phyloP scores from a whole-genome alignment of 1,284 basidiomycete species.

The Apiotrichum sp. region DNA sequence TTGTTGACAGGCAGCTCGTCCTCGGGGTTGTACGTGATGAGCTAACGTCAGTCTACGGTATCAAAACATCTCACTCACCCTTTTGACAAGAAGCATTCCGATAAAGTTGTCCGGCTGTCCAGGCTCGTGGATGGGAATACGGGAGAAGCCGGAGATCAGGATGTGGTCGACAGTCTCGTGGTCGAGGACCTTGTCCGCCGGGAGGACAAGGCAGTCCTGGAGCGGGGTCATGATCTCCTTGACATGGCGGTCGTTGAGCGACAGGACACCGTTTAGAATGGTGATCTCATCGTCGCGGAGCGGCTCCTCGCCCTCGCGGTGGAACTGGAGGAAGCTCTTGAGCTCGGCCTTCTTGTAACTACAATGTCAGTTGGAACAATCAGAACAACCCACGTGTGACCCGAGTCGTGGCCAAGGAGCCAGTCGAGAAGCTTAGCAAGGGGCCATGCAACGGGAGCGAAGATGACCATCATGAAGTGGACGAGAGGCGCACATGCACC shows the following conservation, averaged over 20 bases:
- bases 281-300: slow-evolving; percentile 77
- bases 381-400: slow-evolving; percentile 45
- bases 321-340: slow-evolving; percentile 84
- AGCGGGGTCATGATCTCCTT: slow-evolving; percentile 83
- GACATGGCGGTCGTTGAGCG: slow-evolving; percentile 75
- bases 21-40: slow-evolving; percentile 84
- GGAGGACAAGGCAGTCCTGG: slow-evolving; percentile 49
- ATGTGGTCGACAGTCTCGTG: slow-evolving; percentile 65
- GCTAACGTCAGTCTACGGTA: slow-evolving; percentile 47
- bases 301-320: slow-evolving; percentile 77
- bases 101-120: slow-evolving; percentile 69
- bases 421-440: slow-evolving; percentile 79
- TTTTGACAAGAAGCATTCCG: slow-evolving; percentile 82
- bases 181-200: slow-evolving; percentile 72
- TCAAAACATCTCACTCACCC: slow-evolving; percentile 47
- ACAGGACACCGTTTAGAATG: slow-evolving; percentile 80
- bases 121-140: slow-evolving; percentile 83
- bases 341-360: slow-evolving; percentile 90
- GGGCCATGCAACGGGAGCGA: slow-evolving; percentile 80
- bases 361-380: slow-evolving; percentile 34
- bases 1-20: slow-evolving; percentile 67
- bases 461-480: slow-evolving; percentile 59
- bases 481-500: slow-evolving; percentile 82
- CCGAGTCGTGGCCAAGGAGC: slow-evolving; percentile 64
- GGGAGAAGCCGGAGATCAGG: slow-evolving; percentile 82